Base-by-base conservation (phyloP, 306 rosid genomes). In the Lithocarpus polystachyus region DNA sequence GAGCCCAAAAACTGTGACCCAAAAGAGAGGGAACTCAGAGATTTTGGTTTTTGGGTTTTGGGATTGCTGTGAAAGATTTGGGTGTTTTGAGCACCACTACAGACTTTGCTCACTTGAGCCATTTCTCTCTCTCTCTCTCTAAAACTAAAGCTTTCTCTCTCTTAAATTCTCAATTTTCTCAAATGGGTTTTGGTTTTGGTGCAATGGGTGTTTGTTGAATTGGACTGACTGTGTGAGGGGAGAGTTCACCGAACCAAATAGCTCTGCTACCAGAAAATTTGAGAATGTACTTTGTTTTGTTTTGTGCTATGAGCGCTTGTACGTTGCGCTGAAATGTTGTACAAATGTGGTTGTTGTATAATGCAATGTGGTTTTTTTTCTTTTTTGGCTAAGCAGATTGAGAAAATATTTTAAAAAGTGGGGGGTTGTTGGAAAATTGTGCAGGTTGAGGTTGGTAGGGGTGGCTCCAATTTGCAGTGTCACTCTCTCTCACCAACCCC, bases 21-120 rank as follows among this genome's bases (percentile, higher is more conserved):
- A 84, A 86, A 85, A 19, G 93, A 80, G 73, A 91, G 31, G 7
- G 88, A 86, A 68, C 70, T 84, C 5, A 82, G 71, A 28, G 88
- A 87, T 77, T 84, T 93, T 91, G 91, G 94, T 48, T 70, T 83
- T n/a, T 72, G 81, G 82, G 90, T 71, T 67, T 77, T 84, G 53
- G 90, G 82, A 67, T 83, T 18, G 48, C 78, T 83, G 8, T 80
- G 89, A 5, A 90, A 84, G 85, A 81, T 11, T 68, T 84, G 85
- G 65, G 89, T 52, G 81, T 18, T 70, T 85, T 86, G 97, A 84
- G 89, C 89, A 68, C 91, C 90, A 83, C 76, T 86, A 76, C 87
- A 84, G 80, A 93, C 84, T 91, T 83, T 86, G 87, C 87, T 90
- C 77, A 77, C 89, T 40, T 89, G 97, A 78, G 94, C 93, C 97